phyloP scores from a whole-genome alignment of 1,284 basidiomycete species.

The Rhizoctonia solani region DNA sequence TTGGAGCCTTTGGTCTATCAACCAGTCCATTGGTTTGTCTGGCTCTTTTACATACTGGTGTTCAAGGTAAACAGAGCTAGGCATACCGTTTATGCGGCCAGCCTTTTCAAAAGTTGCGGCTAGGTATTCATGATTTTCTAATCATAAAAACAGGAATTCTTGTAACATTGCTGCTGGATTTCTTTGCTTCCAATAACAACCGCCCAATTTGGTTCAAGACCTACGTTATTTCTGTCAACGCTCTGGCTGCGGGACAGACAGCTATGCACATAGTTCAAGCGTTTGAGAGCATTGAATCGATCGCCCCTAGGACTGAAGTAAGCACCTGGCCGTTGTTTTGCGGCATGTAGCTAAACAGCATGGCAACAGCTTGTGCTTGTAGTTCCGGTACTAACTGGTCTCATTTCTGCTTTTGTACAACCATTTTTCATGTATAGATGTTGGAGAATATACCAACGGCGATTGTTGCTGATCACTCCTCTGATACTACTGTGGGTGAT shows the following conservation, averaged over 20 bases:
- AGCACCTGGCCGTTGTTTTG: not conserved
- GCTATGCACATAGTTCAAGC: not conserved
- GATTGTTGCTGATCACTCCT: not conserved
- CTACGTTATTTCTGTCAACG: not conserved
- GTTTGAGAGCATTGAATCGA: not conserved
- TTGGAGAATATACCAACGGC: constrained; percentile 19
- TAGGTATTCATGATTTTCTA: not conserved
- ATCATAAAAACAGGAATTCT: not conserved
- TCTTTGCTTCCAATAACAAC: not conserved
- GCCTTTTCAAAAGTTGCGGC: not conserved
- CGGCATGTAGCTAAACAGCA: not conserved
- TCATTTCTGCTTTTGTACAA: constrained; percentile 3
- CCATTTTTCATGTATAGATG: constrained; percentile 18
- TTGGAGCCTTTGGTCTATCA: too few species aligned
- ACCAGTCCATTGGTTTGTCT: not conserved
- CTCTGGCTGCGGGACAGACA: not conserved
- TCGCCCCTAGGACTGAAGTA: not conserved
- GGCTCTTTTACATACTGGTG: not conserved
- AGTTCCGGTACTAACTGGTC: not conserved
- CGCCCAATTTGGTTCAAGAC: not conserved
- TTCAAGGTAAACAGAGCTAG: not conserved
- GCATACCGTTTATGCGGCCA: not conserved
- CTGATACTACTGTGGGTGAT: not conserved
- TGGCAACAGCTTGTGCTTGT: not conserved
- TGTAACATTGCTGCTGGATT: not conserved